phyloP scores from a whole-genome alignment of 2,329 filamentous ascomycete genomes.

The Clarireedia sp. region DNA sequence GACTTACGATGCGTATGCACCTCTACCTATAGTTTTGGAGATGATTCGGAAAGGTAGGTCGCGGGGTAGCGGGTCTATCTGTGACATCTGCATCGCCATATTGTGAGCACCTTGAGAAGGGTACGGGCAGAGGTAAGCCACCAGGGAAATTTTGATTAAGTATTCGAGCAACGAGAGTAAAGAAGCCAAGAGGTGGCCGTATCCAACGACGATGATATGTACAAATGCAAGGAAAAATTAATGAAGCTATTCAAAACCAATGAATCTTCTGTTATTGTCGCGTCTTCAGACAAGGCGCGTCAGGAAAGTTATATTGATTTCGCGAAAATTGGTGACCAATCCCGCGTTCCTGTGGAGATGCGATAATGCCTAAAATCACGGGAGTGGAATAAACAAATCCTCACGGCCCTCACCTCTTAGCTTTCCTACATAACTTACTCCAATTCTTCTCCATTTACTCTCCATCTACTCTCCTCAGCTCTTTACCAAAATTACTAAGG shows the following conservation, averaged over 20 bases:
- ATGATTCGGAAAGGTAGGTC: slow-evolving; percentile 90
- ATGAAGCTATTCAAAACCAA: neutral
- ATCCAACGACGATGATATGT: neutral
- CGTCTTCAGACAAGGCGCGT: neutral
- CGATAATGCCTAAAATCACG: neutral
- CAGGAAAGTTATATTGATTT: neutral
- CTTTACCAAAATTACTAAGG: neutral
- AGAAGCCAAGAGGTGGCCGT: neutral
- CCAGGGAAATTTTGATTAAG: neutral
- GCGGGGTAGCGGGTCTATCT: slow-evolving; percentile 75
- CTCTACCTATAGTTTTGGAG: slow-evolving; percentile 92
- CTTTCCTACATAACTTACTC: neutral
- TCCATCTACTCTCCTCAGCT: neutral
- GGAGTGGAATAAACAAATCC: slow-evolving; percentile 3
- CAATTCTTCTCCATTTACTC: neutral
- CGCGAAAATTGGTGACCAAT: slow-evolving; percentile 2
- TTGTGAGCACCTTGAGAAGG: neutral
- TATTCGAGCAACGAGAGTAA: neutral
- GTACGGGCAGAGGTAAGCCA: neutral
- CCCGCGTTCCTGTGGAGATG: no score
- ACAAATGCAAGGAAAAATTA: neutral
- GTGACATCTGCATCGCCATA: slow-evolving; percentile 56
- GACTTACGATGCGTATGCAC: slow-evolving; percentile 89
- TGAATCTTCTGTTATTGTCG: neutral
- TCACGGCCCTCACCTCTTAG: neutral